Evolutionary conservation across 2,329 filamentous ascomycete genomes (phyloP).

Genomic region (Trichothecium sympodiale): DNA sequence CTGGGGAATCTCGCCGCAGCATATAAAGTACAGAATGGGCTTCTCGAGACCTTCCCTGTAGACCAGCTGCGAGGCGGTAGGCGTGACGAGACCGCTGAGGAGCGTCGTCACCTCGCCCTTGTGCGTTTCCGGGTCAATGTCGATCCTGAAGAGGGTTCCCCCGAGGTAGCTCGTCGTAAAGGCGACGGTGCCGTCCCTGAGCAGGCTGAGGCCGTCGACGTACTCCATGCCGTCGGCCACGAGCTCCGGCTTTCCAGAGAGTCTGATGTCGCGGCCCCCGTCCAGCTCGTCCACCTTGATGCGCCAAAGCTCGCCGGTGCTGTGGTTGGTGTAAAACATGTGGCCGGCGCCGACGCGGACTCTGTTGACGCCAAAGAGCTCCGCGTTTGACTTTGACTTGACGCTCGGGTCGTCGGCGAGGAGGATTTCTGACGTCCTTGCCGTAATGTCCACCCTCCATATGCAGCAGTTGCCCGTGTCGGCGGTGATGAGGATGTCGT

Average conservation of each 20-base stretch:
- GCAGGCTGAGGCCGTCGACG: constrained; percentile 2
- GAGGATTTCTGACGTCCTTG: background rate
- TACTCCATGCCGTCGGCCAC: constrained; percentile 1
- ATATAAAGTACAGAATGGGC: constrained; percentile 3
- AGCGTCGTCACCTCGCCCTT: constrained; percentile 1
- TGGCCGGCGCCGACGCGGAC: background rate
- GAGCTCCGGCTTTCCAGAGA: background rate
- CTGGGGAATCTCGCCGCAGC: constrained; percentile 3
- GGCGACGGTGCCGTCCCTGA: background rate
- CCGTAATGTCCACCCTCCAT: constrained; percentile 1
- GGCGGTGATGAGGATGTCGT: constrained; percentile 1
- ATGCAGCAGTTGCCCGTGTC: constrained; percentile 3
- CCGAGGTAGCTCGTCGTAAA: constrained; percentile 2
- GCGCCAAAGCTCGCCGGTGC: constrained; percentile 1
- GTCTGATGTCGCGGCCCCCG: background rate
- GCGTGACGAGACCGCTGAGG: constrained; percentile 1
- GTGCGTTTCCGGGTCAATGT: constrained; percentile 2
- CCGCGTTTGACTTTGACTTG: background rate
- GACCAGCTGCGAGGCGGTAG: constrained; percentile 1
- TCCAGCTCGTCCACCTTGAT: constrained; percentile 1
- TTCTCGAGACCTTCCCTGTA: background rate
- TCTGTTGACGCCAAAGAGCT: constrained; percentile 4
- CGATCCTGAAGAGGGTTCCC: constrained; percentile 3
- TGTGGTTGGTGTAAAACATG: constrained; percentile 4
- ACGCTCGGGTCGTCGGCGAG: constrained; percentile 1